Evolutionary conservation across 129 eudicot species (phyloP), one percentile per base, ranked within the genome.

Genomic region (Tagetes patula): DNA sequence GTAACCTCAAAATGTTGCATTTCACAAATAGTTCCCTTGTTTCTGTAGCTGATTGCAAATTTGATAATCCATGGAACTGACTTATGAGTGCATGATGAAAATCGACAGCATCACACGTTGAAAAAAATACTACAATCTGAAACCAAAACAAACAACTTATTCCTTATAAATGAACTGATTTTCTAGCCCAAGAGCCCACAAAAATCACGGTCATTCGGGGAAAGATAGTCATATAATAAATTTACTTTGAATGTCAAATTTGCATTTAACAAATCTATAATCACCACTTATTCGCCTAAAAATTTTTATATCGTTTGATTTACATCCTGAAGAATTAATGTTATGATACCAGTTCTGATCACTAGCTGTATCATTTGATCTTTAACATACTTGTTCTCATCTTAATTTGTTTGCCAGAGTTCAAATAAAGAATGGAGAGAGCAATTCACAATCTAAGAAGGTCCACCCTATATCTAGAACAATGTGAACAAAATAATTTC

Each of bases 71-170:
- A 40, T 75, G 84, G 48, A 90, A 90, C 77, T 86, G 88, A 61
- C 81, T 75, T 38, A 90, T 37, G 43, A 94, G 88, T 70, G 87
- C 80, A 78, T 88, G 82, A 75, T 90, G 99, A 79, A 88, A 94
- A 80, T 94, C 96, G 43, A 94, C 98, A 2, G 97, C 92, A 79
- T 94, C 91, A 84, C 98, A 88, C 34, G 98, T 90, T 34, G 98
- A 90, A 74, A 94, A 88, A 82, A 94, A 94, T 14, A 90, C 97
- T 82, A 94, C 98, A 76, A 94, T 77, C 99, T 94, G 91, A 47
- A 78, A 69, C 68, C 78, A 76, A 40, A 48, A 76, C 38, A 76
- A 60, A 62, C 67, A 45, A 37, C 12, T 47, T 47, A 70, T 8
- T 47, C 53, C 33, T 14, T 27, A 63, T 58, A 67, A 77, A 58